Evolutionary conservation across 345 rosid genomes (phyloP).

Genomic region (Raphanus raphanistrum): DNA sequence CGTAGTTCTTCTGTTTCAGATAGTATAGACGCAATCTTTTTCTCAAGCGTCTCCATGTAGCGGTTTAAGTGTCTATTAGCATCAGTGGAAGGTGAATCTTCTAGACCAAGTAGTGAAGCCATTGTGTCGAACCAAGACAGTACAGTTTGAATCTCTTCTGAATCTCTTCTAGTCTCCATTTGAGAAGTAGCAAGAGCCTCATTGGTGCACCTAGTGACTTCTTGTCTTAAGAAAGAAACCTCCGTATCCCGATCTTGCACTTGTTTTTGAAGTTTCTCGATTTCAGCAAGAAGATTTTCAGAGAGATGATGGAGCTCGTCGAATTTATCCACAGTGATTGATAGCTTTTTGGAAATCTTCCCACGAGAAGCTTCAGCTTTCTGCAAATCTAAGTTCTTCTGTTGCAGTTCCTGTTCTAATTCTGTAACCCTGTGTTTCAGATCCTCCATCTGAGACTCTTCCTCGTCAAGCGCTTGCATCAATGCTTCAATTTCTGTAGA

Average conservation of each 20-base stretch:
- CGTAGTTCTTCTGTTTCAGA: constrained; percentile 61
- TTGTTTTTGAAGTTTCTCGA: constrained; percentile 86
- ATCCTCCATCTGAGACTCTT: constrained; percentile 89
- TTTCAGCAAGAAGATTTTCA: constrained; percentile 73
- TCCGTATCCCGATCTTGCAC: constrained; percentile 84
- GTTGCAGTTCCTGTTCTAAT: constrained; percentile 58
- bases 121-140: constrained; percentile 62
- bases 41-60: constrained; percentile 64
- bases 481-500: constrained; percentile 81
- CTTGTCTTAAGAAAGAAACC: constrained; percentile 95
- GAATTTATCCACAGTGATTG: constrained; percentile 75
- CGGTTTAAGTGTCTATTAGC: constrained; percentile 39
- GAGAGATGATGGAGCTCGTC: constrained; percentile 95
- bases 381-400: constrained; percentile 64
- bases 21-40: constrained; percentile 53
- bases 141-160: constrained; percentile 58
- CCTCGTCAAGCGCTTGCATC: constrained; percentile 98
- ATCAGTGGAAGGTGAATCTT: constrained; percentile 47
- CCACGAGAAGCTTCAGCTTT: constrained; percentile 80
- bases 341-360: constrained; percentile 79
- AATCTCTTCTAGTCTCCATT: constrained; percentile 50
- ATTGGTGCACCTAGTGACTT: constrained; percentile 90
- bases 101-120: constrained; percentile 48
- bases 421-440: constrained; percentile 58
- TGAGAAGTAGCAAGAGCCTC: constrained; percentile 81